These are phyloP conservation scores for Hypoxylon sp. DNA, from an alignment of 2,329 filamentous ascomycete species.

Conservation along the genomic window DNA sequence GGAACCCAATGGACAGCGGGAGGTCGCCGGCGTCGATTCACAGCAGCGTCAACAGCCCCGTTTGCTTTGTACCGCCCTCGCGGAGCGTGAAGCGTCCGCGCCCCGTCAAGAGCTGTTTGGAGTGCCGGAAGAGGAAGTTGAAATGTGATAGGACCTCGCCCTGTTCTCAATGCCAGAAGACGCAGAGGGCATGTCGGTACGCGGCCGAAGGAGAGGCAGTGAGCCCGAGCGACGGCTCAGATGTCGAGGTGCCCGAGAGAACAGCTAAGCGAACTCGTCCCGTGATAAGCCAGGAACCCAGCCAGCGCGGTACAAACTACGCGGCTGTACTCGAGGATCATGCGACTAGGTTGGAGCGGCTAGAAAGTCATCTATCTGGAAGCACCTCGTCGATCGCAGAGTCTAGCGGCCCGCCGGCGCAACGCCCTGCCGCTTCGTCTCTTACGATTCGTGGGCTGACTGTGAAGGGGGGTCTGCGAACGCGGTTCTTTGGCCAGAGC, in stretches of 20 bases:
- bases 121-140: conserved; percentile 61
- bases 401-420: conserved; percentile 39
- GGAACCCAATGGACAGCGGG: conserved; percentile 37
- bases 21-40: conserved; percentile 37
- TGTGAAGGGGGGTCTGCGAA: conserved; percentile 61
- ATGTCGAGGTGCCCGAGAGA: conserved; percentile 49
- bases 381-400: conserved; percentile 52
- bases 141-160: conserved; percentile 69
- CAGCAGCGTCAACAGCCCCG: conserved; percentile 33
- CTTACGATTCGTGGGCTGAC: conserved; percentile 63
- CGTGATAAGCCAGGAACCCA: conserved; percentile 22
- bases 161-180: conserved; percentile 69
- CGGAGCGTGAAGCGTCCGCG: conserved; percentile 47
- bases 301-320: conserved; percentile 45
- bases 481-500: conserved; percentile 65
- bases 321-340: conserved; percentile 60
- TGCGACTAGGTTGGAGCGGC: conserved; percentile 62
- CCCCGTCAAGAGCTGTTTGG: conserved; percentile 48
- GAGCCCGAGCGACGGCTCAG: conserved; percentile 63
- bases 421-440: conserved; percentile 53
- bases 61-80: conserved; percentile 32
- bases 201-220: conserved; percentile 61
- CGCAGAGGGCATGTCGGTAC: conserved; percentile 66
- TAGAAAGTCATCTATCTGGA: conserved; percentile 63
- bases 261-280: conserved; percentile 43